Conservation (phyloP, 2,329 filamentous ascomycete genomes). For the Phoma sp. region DNA sequence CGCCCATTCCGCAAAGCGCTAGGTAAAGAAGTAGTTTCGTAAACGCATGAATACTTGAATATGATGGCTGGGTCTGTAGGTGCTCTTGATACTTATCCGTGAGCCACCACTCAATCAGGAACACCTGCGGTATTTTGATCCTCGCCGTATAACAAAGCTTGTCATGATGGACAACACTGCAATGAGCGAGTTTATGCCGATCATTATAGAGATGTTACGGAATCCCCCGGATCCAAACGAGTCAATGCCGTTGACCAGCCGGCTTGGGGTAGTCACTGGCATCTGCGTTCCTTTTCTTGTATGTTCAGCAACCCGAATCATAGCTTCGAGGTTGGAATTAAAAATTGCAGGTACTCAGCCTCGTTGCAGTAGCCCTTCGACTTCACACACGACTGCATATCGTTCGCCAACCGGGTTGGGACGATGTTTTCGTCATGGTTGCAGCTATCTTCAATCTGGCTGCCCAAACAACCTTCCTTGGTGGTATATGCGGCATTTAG, state of each 20-base stretch:
- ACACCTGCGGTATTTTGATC: too few relatives aligned
- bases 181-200: not conserved
- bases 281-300: constrained; percentile 7
- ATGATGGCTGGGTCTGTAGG: too few relatives aligned
- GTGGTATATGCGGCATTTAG: not conserved
- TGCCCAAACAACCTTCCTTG: not conserved
- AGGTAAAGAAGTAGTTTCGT: too few relatives aligned
- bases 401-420: constrained; percentile 1
- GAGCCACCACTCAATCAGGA: too few relatives aligned
- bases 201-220: constrained; percentile 2
- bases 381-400: not conserved
- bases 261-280: not conserved
- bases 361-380: not conserved
- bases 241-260: not conserved
- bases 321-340: not conserved
- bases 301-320: not conserved
- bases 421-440: constrained; percentile 5
- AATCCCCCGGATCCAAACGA: constrained; percentile 2
- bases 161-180: constrained; percentile 1
- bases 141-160: too few relatives aligned
- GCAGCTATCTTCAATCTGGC: constrained; percentile 4
- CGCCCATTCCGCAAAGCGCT: not conserved
- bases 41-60: too few relatives aligned
- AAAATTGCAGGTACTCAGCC: not conserved
- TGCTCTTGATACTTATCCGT: not conserved